Base-by-base conservation (phyloP, 768 basidiomycete genomes). In the Boletus vermiculosoides region DNA sequence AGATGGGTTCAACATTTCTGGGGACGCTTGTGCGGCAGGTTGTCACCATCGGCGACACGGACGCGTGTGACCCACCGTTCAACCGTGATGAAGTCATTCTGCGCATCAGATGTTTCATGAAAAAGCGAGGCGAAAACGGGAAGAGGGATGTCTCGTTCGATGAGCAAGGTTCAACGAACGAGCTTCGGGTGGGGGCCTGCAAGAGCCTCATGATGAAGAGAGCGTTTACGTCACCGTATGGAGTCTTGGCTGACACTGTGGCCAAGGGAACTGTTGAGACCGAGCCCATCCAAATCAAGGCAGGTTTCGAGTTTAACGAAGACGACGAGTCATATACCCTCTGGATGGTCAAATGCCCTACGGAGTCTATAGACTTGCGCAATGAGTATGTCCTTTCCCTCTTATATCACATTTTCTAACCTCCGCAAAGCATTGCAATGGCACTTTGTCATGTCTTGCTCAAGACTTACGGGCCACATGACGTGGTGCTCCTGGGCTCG, bases 1-100 rank as follows among this genome's bases (percentile, higher is more conserved):
- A 46, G 11, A 50, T 63, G 60, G 61, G 56, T 30, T 53, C 55
- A 3, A 16, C 42, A 16, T 63, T 50, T 34, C 45, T 62, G n/a
- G 60, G 60, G 16, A 50, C 28, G 11, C 50, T 50, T 23, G 55
- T 62, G 34, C 48, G 7, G n/a, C 25, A 63, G 22, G 22, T 50
- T 5, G 42, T 62, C 37, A 10, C n/a, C 39, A 1, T 5, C 15
- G 31, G 11, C 31, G 11, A 31, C 11, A 11, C 11, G 12, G 12
- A 33, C 12, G 39, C 22, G 2, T 3, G 11, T n/a, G 4, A 15
- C 12, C 49, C 31, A 20, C 34, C 45, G 6, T 39, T 57, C 39
- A 36, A 15, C 15, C 42, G n/a, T 4, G 50, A 34, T 3, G 37
- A 49, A 45, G 11, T 62, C 31, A 39, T 61, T 33, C 46, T 33